phyloP scores from a whole-genome alignment of 768 basidiomycete species.

The Termitomyces sp. region DNA sequence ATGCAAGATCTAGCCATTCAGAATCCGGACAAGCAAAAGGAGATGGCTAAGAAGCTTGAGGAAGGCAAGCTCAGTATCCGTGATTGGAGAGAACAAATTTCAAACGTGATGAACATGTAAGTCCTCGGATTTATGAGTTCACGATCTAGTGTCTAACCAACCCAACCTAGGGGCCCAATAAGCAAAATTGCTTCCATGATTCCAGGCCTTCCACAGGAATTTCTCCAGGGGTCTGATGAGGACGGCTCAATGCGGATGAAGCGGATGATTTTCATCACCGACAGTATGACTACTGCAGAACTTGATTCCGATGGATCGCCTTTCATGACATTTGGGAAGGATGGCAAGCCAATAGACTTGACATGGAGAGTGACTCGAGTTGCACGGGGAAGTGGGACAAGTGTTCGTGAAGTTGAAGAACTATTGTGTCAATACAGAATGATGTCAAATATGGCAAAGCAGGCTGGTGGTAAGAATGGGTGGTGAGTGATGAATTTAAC shows the following conservation, averaged over 20 bases:
- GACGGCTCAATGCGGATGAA: conserved; percentile 90
- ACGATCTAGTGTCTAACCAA: conserved; percentile 4
- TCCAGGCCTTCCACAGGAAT: conserved; percentile 88
- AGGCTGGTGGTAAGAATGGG: conserved; percentile 95
- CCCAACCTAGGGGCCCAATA: conserved; percentile 79
- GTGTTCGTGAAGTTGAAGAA: conserved; percentile 97
- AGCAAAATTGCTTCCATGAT: conserved; percentile 99
- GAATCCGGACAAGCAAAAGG: conserved; percentile 95
- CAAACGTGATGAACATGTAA: conserved; percentile 96
- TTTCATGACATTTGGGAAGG: conserved; percentile 83
- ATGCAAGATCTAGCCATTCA: conserved; percentile 95
- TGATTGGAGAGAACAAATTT: conserved; percentile 97
- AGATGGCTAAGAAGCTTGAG: conserved; percentile 96
- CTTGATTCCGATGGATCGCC: conserved; percentile 91
- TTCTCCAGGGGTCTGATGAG: conserved; percentile 90
- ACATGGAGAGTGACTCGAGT: conserved; percentile 90
- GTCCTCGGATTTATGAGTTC: conserved; percentile 19
- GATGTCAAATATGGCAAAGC: conserved; percentile 99
- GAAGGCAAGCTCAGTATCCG: conserved; percentile 96
- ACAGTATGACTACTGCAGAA: conserved; percentile 92
- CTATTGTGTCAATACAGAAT: conserved; percentile 93
- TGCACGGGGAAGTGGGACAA: conserved; percentile 90
- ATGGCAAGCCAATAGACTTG: conserved; percentile 78
- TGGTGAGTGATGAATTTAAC: conserved; percentile 45
- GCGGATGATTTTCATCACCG: conserved; percentile 97